Evolutionary conservation across 768 basidiomycete species (phyloP), one percentile per base, ranked within the genome.

Genomic region (Mycena crocata): DNA sequence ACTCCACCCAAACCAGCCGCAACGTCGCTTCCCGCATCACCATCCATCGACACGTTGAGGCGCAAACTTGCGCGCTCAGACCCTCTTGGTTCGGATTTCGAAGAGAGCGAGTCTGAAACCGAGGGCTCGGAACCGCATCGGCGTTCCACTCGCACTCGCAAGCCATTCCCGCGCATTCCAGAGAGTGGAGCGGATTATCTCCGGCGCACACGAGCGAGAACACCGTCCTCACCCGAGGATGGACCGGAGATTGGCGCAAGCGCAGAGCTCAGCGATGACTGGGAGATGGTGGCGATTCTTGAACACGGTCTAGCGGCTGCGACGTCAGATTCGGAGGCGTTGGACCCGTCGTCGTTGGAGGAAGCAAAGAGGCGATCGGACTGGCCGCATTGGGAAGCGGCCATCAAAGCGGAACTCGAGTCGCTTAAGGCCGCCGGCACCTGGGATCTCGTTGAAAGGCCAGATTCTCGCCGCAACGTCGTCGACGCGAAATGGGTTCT

Each of bases 351-450:
- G 48, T 57, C 59, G 66, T 24, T 66, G 72, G 28, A 77, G 69
- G 32, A n/a, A n/a, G n/a, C n/a, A n/a, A n/a, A n/a, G n/a, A n/a
- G n/a, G n/a, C n/a, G n/a, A n/a, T n/a, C n/a, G n/a, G n/a, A n/a
- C 70, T 57, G 63, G 63, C 46, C 26, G 1, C 57, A 59, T 48
- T 74, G 72, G 75, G 57, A 74, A 34, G 56, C 57, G 30, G 73
- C 71, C 13, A 74, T 77, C 46, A 5, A 57, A 1, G 50, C 65
- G 31, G 76, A 79, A 55, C 35, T 76, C 3, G 37, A 49, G 0
- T 54, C 50, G 3, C 44, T 74, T 12, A 83, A 85, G 67, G 52
- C 60, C 21, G 77, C 82, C 37, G 73, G 72, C 0, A 83, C 76
- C 3, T 84, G 78, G 77, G 58, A 68, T 1, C 23, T 78, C 1